These are phyloP conservation scores for Neoconidiobolus thromboides DNA, from an alignment of 371 early-diverging fungal species.

Conservation along the genomic window DNA sequence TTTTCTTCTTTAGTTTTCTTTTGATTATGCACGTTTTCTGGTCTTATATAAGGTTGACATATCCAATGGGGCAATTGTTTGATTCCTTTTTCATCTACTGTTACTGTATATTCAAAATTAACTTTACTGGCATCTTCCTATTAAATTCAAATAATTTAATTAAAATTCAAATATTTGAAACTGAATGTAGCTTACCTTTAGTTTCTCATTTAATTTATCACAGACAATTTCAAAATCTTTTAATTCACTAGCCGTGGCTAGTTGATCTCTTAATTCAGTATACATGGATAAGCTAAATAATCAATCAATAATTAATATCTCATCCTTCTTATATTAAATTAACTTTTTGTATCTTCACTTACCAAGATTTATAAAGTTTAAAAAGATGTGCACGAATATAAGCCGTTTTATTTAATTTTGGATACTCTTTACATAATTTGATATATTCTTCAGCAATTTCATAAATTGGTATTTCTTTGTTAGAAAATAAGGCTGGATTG, in stretches of 20 bases:
- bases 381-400: conserved; percentile 79
- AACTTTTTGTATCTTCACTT: no score
- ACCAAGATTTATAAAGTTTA: conserved; percentile 63
- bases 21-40: conserved; percentile 11
- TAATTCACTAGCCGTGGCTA: conserved; percentile 35
- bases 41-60: conserved; percentile 53
- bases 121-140: conserved; percentile 14
- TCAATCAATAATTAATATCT: no score
- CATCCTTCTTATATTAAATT: no score
- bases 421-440: conserved; percentile 36
- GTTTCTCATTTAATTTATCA: conserved; percentile 31
- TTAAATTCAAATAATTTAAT: not conserved
- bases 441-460: conserved; percentile 73
- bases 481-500: conserved; percentile 73
- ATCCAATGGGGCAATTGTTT: conserved; percentile 51
- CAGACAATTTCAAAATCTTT: conserved; percentile 39
- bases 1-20: not conserved
- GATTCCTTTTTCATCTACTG: conserved; percentile 34
- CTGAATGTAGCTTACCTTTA: conserved; percentile 12
- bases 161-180: not conserved
- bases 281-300: conserved; percentile 30
- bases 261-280: conserved; percentile 50
- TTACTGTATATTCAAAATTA: conserved; percentile 12
- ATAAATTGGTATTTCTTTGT: conserved; percentile 42
- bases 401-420: conserved; percentile 31